These are phyloP conservation scores for Alternaria arbusti DNA, from an alignment of 2,329 filamentous ascomycete genomes.

Conservation along the genomic window DNA sequence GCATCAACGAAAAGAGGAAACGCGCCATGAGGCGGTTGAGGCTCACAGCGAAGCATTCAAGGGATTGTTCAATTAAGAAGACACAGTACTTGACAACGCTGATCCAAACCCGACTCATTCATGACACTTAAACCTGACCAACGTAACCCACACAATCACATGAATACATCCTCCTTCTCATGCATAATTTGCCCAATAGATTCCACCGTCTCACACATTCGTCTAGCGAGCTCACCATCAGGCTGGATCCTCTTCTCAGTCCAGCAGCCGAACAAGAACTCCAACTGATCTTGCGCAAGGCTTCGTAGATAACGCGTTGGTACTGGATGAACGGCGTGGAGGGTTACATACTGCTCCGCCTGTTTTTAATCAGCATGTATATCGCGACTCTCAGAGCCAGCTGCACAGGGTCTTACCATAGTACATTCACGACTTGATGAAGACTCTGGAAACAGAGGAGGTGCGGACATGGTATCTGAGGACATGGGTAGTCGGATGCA, in stretches of 20 bases:
- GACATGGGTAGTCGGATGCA: neutral
- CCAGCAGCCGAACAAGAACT: neutral
- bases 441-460: neutral
- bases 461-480: neutral
- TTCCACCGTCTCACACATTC: neutral
- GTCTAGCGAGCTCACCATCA: neutral
- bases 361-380: neutral
- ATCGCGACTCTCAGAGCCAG: no score
- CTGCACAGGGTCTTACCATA: neutral
- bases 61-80: neutral
- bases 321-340: neutral
- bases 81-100: no score
- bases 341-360: neutral
- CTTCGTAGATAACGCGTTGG: neutral
- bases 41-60: accelerated
- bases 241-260: neutral
- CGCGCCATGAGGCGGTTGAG: neutral
- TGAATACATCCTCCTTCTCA: neutral
- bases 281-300: neutral
- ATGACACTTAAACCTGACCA: neutral
- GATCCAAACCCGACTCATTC: no score
- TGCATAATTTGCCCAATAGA: neutral
- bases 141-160: neutral
- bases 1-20: neutral
- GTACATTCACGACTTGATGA: neutral